Evolutionary conservation across 2,329 filamentous ascomycete species (phyloP), one percentile per base, ranked within the genome.

Genomic region (Mollisiaceae sp.): DNA sequence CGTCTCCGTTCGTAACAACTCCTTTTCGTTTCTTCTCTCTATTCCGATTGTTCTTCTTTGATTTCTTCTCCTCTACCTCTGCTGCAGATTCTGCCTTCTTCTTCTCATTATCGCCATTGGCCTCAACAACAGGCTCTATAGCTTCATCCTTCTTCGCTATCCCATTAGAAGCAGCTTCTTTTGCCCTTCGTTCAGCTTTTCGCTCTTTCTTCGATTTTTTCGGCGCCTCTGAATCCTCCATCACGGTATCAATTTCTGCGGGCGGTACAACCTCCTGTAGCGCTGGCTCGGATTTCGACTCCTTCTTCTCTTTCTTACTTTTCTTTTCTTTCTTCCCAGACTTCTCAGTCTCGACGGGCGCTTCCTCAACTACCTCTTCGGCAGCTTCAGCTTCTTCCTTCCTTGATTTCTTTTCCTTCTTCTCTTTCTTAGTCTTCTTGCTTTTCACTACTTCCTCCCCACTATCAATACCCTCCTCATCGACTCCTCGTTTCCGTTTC

Each of bases 171-270:
- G 69, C 70, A 67, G 72, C 69, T 60, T 78, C 72, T 38, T 75
- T 74, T 35, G 75, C 72, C 71, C 73, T 76, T 55, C 72, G 73
- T 66, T 77, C 75, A 14, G 75, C 73, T 36, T 77, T 72, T 54
- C 75, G 71, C 62, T 77, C 77, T 69, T 78, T 78, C 69, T 77
- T 76, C 41, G 74, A 73, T 68, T 78, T 78, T 67, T 74, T 76
- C 11, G 68, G 71, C 45, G 67, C 63, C 60, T 65, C 69, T 56
- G 32, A 50, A 65, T 67, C 22, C 47, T 50, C 65, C 58, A 68
- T 67, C n/a, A 65, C 64, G 27, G 54, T 59, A 41, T 66, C 63
- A 22, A 52, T 8, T 47, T 65, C 59, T 5, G n/a, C 20, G 22
- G 45, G 45, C 11, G 22, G 45, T 8, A 24, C 14, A 18, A 15